Conservation (phyloP, 495 filamentous ascomycete species). For the Talaromyces wortmannii region DNA sequence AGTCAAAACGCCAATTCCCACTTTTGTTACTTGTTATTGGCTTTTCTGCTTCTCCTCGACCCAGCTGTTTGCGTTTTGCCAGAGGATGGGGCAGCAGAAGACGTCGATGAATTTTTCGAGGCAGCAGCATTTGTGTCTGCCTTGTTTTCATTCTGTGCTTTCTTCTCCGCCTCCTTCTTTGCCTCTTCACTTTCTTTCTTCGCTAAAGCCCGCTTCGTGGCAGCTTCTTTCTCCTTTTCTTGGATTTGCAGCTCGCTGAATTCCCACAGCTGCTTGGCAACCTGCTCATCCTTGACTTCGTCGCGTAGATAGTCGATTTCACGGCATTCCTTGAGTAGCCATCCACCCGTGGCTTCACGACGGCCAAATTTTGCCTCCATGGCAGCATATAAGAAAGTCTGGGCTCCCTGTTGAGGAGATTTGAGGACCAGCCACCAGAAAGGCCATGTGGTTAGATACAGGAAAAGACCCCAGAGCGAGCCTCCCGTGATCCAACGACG, state of each 20-base stretch:
- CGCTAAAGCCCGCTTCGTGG: slow-evolving; percentile 52
- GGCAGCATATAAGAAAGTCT: slow-evolving; percentile 76
- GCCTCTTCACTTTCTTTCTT: slow-evolving; percentile 61
- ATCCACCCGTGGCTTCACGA: slow-evolving; percentile 41
- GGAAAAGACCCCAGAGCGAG: slow-evolving; percentile 67
- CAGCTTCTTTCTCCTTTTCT: slow-evolving; percentile 73
- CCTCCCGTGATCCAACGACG: slow-evolving; percentile 80
- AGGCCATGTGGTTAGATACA: slow-evolving; percentile 74
- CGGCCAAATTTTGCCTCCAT: slow-evolving; percentile 68
- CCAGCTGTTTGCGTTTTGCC: slow-evolving; percentile 28
- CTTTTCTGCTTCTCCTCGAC: slow-evolving; percentile 39
- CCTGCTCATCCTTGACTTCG: slow-evolving; percentile 72
- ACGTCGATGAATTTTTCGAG: background rate
- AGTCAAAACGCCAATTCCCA: too few species aligned
- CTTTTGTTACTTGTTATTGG: background rate
- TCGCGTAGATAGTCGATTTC: slow-evolving; percentile 59
- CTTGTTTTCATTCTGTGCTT: slow-evolving; percentile 29
- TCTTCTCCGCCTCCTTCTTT: slow-evolving; percentile 33
- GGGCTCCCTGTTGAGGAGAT: slow-evolving; percentile 70
- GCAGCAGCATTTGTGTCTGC: slow-evolving; percentile 11
- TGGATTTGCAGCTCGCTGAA: slow-evolving; percentile 80
- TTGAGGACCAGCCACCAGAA: slow-evolving; percentile 87
- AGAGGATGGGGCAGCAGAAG: too few species aligned
- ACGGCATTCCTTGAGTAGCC: slow-evolving; percentile 80
- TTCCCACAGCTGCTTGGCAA: slow-evolving; percentile 82